Evolutionary conservation across 108 stramenopile genomes (phyloP), one percentile per base, ranked within the genome.

Genomic region (Pseudonitzschia multiseries): DNA sequence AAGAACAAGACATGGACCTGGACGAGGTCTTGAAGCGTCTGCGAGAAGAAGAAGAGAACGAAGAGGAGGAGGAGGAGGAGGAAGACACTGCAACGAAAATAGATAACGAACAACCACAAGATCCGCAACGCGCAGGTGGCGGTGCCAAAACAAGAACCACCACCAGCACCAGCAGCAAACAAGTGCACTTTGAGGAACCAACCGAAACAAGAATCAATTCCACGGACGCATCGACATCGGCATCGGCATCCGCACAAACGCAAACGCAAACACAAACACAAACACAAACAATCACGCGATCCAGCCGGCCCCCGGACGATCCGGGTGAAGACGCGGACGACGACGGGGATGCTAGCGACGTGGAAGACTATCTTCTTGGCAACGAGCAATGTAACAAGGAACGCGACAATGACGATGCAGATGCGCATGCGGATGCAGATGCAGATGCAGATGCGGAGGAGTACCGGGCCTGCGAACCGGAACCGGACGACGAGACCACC

Each of bases 321-420:
- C 57, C 62, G 24, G 57, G 20, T 36, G 70, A 72, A 46, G 87
- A 81, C 68, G 87, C 82, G 10, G 84, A 88, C 44, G 87, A 86
- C 75, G 84, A 84, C 74, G 84, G 67, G 21, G 84, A 86, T 46
- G 83, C 78, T 28, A 86, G 83, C 62, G 87, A 86, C 48, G 84
- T 81, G 14, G 87, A 84, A 65, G 84, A 85, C 56, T 81, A 75
- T 33, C 57, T 53, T 28, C 28, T 29, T 73, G 31, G 20, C 22
- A 72, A 53, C 73, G 57, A 46, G 68, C 68, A 36, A n/a, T 33
- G 78, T 77, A 17, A 59, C 59, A 57, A n/a, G n/a, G n/a, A n/a
- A n/a, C n/a, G n/a, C 57, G 27, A 59, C 13, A 0, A 65, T 57
- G 20, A n/a, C n/a, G n/a, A n/a, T n/a, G n/a, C n/a, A n/a, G n/a